These are phyloP conservation scores for Globisporangium spiculum DNA, from an alignment of 352 stramenopile genomes.

Conservation along the genomic window DNA sequence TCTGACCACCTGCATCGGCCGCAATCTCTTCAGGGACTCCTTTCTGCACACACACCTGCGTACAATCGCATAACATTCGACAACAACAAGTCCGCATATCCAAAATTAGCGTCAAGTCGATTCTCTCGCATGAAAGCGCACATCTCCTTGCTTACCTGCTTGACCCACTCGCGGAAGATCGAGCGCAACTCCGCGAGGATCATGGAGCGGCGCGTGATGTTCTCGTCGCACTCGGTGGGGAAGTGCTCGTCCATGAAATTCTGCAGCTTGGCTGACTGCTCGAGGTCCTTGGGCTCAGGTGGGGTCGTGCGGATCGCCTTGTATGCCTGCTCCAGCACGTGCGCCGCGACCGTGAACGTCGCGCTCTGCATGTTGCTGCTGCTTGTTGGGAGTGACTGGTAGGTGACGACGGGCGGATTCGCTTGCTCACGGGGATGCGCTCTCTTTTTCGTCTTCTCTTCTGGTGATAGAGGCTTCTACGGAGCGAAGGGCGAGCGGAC, in stretches of 20 bases:
- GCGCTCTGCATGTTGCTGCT: constrained; percentile 49
- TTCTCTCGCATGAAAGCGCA: neutral
- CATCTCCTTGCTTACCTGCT: constrained; percentile 28
- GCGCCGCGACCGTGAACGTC: constrained; percentile 62
- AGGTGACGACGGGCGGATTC: neutral
- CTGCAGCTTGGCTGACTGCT: constrained; percentile 80
- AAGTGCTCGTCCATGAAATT: constrained; percentile 80
- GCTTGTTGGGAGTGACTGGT: neutral
- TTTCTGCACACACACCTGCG: constrained; percentile 70
- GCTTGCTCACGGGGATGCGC: constrained; percentile 6
- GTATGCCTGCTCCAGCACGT: constrained; percentile 86
- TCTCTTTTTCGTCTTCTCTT: neutral
- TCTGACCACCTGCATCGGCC: constrained; percentile 80
- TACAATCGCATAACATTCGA: neutral
- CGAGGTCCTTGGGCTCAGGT: constrained; percentile 77
- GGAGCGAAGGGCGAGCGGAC: neutral
- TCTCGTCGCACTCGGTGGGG: constrained; percentile 69
- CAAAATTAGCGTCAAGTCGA: constrained; percentile 7
- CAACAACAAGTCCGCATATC: neutral
- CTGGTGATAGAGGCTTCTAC: neutral
- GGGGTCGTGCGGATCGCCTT: constrained; percentile 86
- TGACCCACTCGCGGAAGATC: constrained; percentile 86
- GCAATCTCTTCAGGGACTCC: constrained; percentile 86
- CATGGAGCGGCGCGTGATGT: constrained; percentile 83
- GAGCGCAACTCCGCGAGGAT: constrained; percentile 82